Base-by-base conservation (phyloP, 768 basidiomycete species). In the Mycena rebaudengoi region DNA sequence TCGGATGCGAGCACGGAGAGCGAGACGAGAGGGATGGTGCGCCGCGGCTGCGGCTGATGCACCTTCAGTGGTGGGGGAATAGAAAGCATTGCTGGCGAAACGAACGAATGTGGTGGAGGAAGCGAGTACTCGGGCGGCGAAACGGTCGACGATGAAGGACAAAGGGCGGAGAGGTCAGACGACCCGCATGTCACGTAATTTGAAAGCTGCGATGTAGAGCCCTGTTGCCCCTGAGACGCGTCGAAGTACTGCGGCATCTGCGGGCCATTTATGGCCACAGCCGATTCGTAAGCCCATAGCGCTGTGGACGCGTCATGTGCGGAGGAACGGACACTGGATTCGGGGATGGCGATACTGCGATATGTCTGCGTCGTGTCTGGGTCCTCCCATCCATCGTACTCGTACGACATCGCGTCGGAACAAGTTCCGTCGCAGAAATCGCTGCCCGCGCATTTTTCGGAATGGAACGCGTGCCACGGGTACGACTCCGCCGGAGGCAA, bases 31-130 rank as follows among this genome's bases (percentile, higher is more conserved):
- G 66, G 66, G 23, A 68, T 68, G 29, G 54, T 64, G 48, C 62
- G 66, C 26, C 62, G 59, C 0, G 66, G 66, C 66, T 68, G 66
- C 43, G 66, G 66, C 45, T 68, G 66, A 44, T 64, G 59, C 49
- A 68, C 37, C 46, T 68, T 62, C 48, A 61, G 50, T 11, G 59
- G 66, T 7, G 60, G 54, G 16, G 62, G 40, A 37, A 39, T 39
- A 50, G 62, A 51, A 56, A 64, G 55, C 40, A 57, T 28, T n/a
- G 66, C 46, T 21, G 66, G 62, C 20, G 66, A 61, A 40, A 68
- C 54, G 21, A 58, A 64, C 39, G 58, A 44, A 2, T 46, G 25
- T 12, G 58, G 46, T 35, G 62, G 44, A 28, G 45, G 41, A 61
- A 35, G 57, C 25, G 29, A 46, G 53, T 61, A 44, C 48, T 4